Conservation (phyloP, 768 basidiomycete genomes). For the Leccinellum rugosiceps region DNA sequence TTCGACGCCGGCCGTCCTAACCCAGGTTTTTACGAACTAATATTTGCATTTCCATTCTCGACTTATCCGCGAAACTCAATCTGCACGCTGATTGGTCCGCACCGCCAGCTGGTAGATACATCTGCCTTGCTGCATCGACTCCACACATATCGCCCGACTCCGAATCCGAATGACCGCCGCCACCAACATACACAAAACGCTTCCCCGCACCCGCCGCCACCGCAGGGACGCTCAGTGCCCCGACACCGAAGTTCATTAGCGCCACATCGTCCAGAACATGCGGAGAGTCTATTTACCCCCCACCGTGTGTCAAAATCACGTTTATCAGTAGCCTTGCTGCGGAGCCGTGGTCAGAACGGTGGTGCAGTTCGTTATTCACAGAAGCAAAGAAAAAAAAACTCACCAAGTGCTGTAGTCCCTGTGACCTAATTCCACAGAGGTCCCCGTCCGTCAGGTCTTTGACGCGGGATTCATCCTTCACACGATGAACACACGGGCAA, state of each 20-base stretch:
- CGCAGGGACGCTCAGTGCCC: constrained; percentile 10
- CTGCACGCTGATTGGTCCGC: not conserved
- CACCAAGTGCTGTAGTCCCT: not conserved
- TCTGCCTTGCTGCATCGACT: not conserved
- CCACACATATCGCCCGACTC: not conserved
- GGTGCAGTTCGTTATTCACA: not conserved
- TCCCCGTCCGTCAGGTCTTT: too few species aligned
- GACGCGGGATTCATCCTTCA: not conserved
- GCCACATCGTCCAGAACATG: constrained; percentile 11
- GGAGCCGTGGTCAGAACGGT: not conserved
- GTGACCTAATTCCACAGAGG: not conserved
- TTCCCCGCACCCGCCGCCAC: constrained; percentile 27
- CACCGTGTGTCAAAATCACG: constrained; percentile 5
- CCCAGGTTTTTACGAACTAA: not conserved
- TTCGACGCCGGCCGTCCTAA: not conserved
- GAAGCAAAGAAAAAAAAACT: not conserved
- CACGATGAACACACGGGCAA: not conserved
- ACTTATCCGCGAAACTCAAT: not conserved
- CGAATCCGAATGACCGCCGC: constrained; percentile 14
- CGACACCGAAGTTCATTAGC: not conserved
- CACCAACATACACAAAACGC: not conserved
- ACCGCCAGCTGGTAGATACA: too few species aligned
- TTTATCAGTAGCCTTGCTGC: not conserved
- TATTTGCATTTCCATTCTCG: not conserved
- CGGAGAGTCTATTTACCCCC: constrained; percentile 2